phyloP scores from a whole-genome alignment of 352 stramenopile genomes.

The Globisporangium echinulatum region DNA sequence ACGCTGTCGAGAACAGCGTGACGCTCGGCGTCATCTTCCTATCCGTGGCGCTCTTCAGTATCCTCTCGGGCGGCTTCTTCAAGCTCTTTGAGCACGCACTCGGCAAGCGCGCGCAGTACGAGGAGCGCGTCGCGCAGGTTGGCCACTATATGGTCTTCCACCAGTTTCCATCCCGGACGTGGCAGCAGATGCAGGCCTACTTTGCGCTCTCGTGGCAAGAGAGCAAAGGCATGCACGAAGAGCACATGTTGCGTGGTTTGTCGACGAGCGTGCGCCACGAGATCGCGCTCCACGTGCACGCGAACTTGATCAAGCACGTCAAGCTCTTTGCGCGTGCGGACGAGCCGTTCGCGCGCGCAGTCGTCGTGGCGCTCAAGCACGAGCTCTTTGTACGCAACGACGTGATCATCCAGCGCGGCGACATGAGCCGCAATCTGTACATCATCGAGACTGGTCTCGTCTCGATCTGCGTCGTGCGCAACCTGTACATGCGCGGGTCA shows the following conservation, averaged over 20 bases:
- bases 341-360: conserved; percentile 21
- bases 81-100: conserved; percentile 69
- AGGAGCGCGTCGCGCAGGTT: conserved; percentile 50
- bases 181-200: conserved; percentile 72
- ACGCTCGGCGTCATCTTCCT: conserved; percentile 58
- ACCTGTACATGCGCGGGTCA: conserved; percentile 1
- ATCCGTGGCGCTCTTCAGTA: conserved; percentile 60
- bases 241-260: conserved; percentile 43
- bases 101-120: conserved; percentile 54
- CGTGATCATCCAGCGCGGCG: conserved; percentile 38
- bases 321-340: conserved; percentile 30
- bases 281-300: conserved; percentile 52
- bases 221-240: conserved; percentile 58
- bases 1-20: conserved; percentile 46
- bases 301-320: conserved; percentile 38
- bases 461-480: conserved; percentile 42
- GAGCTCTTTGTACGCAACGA: conserved; percentile 47
- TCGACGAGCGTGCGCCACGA: conserved; percentile 46
- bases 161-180: conserved; percentile 40
- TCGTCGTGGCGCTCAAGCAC: conserved; percentile 29
- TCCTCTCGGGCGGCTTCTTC: conserved; percentile 67
- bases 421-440: conserved; percentile 36
- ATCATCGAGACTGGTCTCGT: conserved; percentile 56
- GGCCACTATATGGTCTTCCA: conserved; percentile 64
- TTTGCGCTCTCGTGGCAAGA: conserved; percentile 63